Evolutionary conservation across 2,329 filamentous ascomycete genomes (phyloP).

Genomic region (Davidsoniella australis): DNA sequence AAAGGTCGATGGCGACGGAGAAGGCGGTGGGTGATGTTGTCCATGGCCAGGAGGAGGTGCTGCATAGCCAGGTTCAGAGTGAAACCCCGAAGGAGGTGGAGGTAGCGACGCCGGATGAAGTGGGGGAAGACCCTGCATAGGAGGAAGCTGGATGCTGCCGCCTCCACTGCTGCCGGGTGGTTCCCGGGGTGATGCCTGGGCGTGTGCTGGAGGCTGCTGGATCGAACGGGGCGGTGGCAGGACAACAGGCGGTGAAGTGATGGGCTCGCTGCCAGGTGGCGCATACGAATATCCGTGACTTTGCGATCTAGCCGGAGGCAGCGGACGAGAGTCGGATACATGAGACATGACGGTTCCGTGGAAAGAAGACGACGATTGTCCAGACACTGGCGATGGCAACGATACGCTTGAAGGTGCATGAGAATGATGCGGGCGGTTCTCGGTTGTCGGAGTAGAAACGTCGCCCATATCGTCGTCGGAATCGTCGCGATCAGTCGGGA

Average conservation of each 20-base stretch:
- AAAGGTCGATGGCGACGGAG: not conserved
- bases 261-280: not conserved
- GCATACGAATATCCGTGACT: not conserved
- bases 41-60: not conserved
- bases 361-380: slow-evolving; percentile 12
- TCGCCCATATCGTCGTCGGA: slow-evolving; percentile 21
- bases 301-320: not conserved
- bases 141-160: slow-evolving; percentile 3
- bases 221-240: slow-evolving; percentile 1
- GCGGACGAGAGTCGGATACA: slow-evolving; percentile 10
- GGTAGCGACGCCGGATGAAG: slow-evolving; percentile 8
- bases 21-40: not conserved
- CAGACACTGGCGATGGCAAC: slow-evolving; percentile 12
- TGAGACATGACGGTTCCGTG: slow-evolving; percentile 14
- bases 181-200: not conserved
- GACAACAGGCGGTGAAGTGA: not conserved
- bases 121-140: not conserved
- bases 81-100: slow-evolving; percentile 9
- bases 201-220: slow-evolving; percentile 11
- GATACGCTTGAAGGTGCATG: slow-evolving; percentile 5
- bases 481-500: slow-evolving; percentile 29
- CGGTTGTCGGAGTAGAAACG: slow-evolving; percentile 9
- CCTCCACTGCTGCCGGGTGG: not conserved
- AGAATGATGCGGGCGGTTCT: slow-evolving; percentile 5
- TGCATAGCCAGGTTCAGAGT: slow-evolving; percentile 4